A percentile compares a stretch with the other conserved stretches of the same genome.
Evolutionary conservation across 345 rosid genomes (phyloP).

Genomic region (Cardamine occulta): DNA sequence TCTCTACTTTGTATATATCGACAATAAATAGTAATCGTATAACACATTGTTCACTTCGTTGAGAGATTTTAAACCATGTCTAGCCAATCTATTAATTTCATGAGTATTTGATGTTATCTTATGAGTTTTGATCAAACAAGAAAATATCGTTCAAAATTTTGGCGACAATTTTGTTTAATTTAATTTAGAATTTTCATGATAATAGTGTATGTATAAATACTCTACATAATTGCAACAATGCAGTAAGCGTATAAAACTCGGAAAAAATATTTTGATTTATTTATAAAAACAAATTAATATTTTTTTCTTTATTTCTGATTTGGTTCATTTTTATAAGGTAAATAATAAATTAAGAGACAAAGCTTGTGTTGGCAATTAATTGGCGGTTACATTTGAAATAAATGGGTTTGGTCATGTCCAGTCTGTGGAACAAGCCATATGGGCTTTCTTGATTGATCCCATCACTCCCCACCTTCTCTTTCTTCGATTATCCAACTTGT

Average conservation of each 20-base stretch:
- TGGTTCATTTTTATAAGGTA: neutral
- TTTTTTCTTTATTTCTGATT: neutral
- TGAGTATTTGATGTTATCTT: too few species aligned
- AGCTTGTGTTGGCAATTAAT: conserved; percentile 41
- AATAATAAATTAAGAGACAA: conserved; percentile 30
- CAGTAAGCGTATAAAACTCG: neutral
- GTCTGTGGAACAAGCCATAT: conserved; percentile 40
- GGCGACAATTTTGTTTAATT: too few species aligned
- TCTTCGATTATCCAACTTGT: conserved; percentile 18
- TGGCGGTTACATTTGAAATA: too few species aligned
- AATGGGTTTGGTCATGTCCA: conserved; percentile 38
- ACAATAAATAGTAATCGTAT: too few species aligned
- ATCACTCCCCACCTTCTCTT: conserved; percentile 38
- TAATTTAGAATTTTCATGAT: neutral
- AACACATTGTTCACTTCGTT: too few species aligned
- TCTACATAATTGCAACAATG: neutral
- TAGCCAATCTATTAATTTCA: too few species aligned
- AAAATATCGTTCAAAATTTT: neutral
- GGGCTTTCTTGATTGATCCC: conserved; percentile 37
- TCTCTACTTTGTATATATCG: too few species aligned
- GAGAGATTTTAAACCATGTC: too few species aligned
- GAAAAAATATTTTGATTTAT: neutral
- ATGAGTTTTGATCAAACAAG: too few species aligned
- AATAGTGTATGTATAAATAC: neutral
- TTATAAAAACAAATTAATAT: too few species aligned